Evolutionary conservation across 768 basidiomycete genomes (phyloP), one percentile per base, ranked within the genome.

Genomic region (Xanthoconium stramineum): DNA sequence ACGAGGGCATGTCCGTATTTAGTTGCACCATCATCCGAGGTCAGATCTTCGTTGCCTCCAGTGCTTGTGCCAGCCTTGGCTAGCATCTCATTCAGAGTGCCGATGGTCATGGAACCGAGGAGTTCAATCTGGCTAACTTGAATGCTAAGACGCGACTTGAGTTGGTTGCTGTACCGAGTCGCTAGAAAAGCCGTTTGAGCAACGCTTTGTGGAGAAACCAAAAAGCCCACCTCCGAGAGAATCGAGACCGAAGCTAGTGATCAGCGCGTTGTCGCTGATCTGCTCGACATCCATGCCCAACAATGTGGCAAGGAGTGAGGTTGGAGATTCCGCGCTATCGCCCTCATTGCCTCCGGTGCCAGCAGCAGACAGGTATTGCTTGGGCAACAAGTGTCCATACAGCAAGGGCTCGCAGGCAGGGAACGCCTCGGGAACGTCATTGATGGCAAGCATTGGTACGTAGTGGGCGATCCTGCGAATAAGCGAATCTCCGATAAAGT

Each of bases 401-500:
- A 70, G 47, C 14, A 63, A 56, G 2, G 69, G 69, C 47, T 67
- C 69, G 38, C 65, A 70, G 10, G 59, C 17, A 17, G 62, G 56
- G 59, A 70, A 69, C 1, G 66, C 60, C 17, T 59, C 61, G 3
- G 69, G 67, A 32, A 61, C 57, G 14, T 70, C 69, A 19, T 28
- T 15, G 40, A 70, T 61, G 6, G 62, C 43, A 10, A 70, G 63
- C 62, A 70, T 68, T 2, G 69, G 69, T 17, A 70, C 66, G 33
- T 70, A 70, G 57, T 70, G 69, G 12, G 67, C 52, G 33, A 70
- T 61, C 48, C 60, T 69, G 53, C 69, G 69, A 50, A 62, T 39
- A 11, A 70, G 57, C 40, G 60, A 70, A 52, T 70, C 69, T 4
- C 69, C 69, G 10, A 70, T 69, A 50, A 70, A 70, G 43, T 70